These are phyloP conservation scores for Ailanthus altissimus DNA, from an alignment of 345 rosid genomes.

Conservation along the genomic window DNA sequence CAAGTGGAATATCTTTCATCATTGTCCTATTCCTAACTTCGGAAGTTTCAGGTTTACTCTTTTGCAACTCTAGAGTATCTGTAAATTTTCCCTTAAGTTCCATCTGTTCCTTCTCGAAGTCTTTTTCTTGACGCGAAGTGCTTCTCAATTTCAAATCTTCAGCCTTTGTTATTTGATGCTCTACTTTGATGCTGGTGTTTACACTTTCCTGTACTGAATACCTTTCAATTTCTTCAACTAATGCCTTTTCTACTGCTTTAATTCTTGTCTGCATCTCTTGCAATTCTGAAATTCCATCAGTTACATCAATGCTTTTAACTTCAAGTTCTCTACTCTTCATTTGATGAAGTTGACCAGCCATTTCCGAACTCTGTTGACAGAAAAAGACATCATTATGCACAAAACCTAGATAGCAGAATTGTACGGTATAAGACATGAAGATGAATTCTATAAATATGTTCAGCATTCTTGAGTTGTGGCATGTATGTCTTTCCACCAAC, in stretches of 20 bases:
- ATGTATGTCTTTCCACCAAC: neutral
- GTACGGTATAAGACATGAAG: conserved; percentile 2
- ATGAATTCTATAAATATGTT: neutral
- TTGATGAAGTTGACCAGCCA: conserved; percentile 34
- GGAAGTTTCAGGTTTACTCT: conserved; percentile 37
- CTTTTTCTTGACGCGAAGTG: conserved; percentile 25
- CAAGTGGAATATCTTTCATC: conserved; percentile 69
- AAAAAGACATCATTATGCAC: conserved; percentile 1
- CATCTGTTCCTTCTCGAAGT: conserved; percentile 29
- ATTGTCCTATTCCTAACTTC: conserved; percentile 39
- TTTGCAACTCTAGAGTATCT: conserved; percentile 36
- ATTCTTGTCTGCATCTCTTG: conserved; percentile 50
- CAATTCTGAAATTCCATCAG: conserved; percentile 54
- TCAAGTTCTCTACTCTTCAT: conserved; percentile 29
- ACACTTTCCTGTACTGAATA: conserved; percentile 33
- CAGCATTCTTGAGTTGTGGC: neutral
- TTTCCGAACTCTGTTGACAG: conserved; percentile 28
- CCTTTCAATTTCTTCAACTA: conserved; percentile 54
- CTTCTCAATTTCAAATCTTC: conserved; percentile 26
- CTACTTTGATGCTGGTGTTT: conserved; percentile 11
- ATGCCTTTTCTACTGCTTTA: conserved; percentile 56
- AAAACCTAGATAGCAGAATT: conserved; percentile 7
- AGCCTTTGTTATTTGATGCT: conserved; percentile 23
- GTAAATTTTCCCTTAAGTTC: conserved; percentile 35
- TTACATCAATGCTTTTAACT: conserved; percentile 25